Percentiles rank a stretch among this genome's conserved stretches.
Conservation (phyloP, 1,284 basidiomycete genomes). For the Thelephora terrestris region DNA sequence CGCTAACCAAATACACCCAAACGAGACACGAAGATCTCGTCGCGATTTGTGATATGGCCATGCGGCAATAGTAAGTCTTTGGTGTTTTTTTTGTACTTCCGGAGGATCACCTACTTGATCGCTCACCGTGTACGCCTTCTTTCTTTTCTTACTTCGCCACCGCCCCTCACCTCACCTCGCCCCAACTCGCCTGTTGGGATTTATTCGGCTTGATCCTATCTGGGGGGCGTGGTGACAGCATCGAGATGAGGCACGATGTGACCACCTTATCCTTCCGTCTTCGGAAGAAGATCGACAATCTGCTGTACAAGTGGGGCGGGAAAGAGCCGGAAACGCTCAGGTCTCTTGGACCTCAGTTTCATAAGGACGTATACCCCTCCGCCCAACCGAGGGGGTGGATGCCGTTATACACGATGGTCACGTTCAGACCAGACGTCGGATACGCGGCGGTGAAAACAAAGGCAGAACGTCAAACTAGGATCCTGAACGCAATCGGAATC, state of each 20-base stretch:
- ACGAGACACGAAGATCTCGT: slow-evolving; percentile 80
- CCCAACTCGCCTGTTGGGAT: no score
- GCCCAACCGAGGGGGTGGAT: slow-evolving; percentile 68
- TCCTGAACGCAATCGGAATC: slow-evolving; percentile 34
- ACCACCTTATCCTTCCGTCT: slow-evolving; percentile 75
- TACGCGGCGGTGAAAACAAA: slow-evolving; percentile 68
- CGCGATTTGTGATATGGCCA: slow-evolving; percentile 86
- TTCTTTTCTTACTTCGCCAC: not conserved
- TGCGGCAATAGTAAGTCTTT: slow-evolving; percentile 85
- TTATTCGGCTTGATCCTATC: not conserved
- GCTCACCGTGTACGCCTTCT: not conserved
- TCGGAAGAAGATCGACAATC: slow-evolving; percentile 72
- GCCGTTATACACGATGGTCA: slow-evolving; percentile 94
- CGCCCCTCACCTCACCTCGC: no score
- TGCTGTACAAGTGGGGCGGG: slow-evolving; percentile 56
- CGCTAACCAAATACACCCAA: slow-evolving; percentile 70
- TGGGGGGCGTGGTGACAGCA: slow-evolving; percentile 32
- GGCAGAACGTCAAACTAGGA: slow-evolving; percentile 48
- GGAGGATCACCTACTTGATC: not conserved
- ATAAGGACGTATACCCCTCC: slow-evolving; percentile 41
- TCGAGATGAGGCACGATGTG: slow-evolving; percentile 92
- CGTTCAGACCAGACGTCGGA: slow-evolving; percentile 89
- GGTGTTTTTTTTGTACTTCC: not conserved
- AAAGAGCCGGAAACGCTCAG: slow-evolving; percentile 26
- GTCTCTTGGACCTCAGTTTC: slow-evolving; percentile 16